phyloP scores from a whole-genome alignment of 805 yeast species.

The Jamesozyma rosinii region DNA sequence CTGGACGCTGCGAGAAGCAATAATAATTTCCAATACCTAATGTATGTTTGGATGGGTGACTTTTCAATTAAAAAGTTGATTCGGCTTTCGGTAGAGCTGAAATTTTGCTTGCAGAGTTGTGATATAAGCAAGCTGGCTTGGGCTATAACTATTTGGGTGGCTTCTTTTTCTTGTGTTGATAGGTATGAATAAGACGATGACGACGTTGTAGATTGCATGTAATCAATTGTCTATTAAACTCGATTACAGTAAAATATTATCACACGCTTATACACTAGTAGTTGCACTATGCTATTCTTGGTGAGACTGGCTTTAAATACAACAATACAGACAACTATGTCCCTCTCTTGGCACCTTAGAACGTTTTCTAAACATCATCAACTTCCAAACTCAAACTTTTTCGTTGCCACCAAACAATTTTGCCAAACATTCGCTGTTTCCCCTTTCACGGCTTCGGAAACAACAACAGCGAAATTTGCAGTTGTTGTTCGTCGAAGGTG shows the following conservation, averaged over 20 bases:
- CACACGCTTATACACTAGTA: too few species aligned
- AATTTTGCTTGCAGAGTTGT: constrained; percentile 16
- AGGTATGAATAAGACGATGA: constrained; percentile 1
- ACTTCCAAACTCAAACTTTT: background rate
- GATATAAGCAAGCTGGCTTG: constrained; percentile 25
- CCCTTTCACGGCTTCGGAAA: background rate
- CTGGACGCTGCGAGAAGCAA: constrained; percentile 17
- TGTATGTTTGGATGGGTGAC: constrained; percentile 14
- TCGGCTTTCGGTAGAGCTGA: constrained; percentile 10
- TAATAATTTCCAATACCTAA: constrained; percentile 24
- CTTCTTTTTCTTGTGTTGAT: constrained; percentile 17
- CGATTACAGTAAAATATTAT: background rate
- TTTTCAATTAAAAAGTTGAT: constrained; percentile 19
- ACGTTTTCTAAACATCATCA: too few species aligned
- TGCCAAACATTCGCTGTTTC: background rate
- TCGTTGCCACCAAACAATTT: background rate
- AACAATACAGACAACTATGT: too few species aligned
- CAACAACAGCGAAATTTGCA: background rate
- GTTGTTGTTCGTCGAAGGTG: background rate
- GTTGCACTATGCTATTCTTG: background rate
- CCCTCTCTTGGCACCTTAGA: too few species aligned
- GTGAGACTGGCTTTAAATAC: too few species aligned
- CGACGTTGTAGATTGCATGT: constrained; percentile 16
- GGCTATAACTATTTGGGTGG: constrained; percentile 20
- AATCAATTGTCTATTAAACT: constrained; percentile 5